These are phyloP conservation scores for Penicillium psychrofluorescens DNA, from an alignment of 495 filamentous ascomycete species.

Conservation along the genomic window DNA sequence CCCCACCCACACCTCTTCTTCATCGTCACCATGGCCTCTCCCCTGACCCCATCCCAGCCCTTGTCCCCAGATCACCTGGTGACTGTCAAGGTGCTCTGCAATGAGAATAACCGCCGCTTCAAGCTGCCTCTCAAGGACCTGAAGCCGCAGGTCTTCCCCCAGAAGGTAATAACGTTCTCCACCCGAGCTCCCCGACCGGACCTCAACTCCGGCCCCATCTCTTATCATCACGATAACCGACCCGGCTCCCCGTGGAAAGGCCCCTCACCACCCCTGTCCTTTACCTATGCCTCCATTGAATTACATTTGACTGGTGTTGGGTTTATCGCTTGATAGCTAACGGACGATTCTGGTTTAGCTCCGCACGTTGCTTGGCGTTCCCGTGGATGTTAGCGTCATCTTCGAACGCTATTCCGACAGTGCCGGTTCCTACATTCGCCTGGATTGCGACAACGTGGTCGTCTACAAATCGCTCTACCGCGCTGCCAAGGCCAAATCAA, in stretches of 20 bases:
- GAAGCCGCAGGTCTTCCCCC: constrained; percentile 63
- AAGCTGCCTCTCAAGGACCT: constrained; percentile 86
- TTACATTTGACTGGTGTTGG: too few relatives aligned
- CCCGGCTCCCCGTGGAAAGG: background rate
- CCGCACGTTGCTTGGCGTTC: constrained; percentile 62
- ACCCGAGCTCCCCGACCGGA: constrained; percentile 27
- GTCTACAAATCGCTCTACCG: constrained; percentile 97
- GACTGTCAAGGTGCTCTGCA: constrained; percentile 73
- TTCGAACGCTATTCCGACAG: constrained; percentile 98
- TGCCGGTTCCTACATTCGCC: constrained; percentile 66
- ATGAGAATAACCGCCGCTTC: constrained; percentile 71
- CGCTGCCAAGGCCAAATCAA: constrained; percentile 96
- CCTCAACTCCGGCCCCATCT: constrained; percentile 12
- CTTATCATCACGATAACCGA: constrained; percentile 14
- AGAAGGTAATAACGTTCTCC: constrained; percentile 64
- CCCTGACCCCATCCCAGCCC: constrained; percentile 18
- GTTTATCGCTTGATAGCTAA: constrained; percentile 4
- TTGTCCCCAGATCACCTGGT: constrained; percentile 64
- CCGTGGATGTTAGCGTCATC: constrained; percentile 56
- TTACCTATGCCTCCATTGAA: background rate
- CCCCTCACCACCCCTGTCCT: background rate
- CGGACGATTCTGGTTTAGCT: constrained; percentile 49
- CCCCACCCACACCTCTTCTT: constrained; percentile 1
- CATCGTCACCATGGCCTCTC: constrained; percentile 25
- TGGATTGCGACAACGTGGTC: constrained; percentile 68